Base-by-base conservation (phyloP, 1,284 basidiomycete genomes). In the Butyriboletus regius region DNA sequence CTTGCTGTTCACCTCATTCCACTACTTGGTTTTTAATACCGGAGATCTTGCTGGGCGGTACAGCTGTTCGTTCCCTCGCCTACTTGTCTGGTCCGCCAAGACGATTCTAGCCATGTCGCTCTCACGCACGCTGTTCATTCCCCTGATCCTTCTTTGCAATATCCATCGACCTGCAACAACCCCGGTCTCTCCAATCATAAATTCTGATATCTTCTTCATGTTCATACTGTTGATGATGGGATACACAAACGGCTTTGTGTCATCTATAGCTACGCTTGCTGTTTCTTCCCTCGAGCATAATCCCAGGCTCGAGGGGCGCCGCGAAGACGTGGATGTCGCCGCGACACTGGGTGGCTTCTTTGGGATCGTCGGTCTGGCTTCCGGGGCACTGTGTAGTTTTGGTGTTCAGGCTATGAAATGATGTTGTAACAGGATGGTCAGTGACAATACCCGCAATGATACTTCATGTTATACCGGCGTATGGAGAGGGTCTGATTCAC, bases 61-160 rank as follows among this genome's bases (percentile, higher is more conserved):
- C 49, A 63, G 83, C 43, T 88, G 86, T 57, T 76, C 83, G 5
- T 74, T 85, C 57, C 79, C 83, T 0, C 61, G 65, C 15, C 67
- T 89, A 29, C 67, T 81, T 20, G 69, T 86, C 48, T 88, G 85
- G 77, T 81, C 81, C 24, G 74, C 78, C 6, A 71, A 70, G 29
- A 74, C 74, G 20, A 75, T 91, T n/a, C 66, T 87, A 14, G 60
- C 64, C 3, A 64, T 88, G 28, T 86, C 89, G 18, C 61, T 87
- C 32, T 64, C 77, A 2, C 81, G 91, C 36, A 85, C 83, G 0
- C 62, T 84, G 31, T 92, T 93, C 69, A 80, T 93, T 54, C 88
- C 88, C 18, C 63, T 92, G 38, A 87, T 94, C 69, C 75, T 93
- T 14, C 73, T 84, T 62, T 93, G 89, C 74, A 93, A 94, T 63